Evolutionary conservation across 2,329 filamentous ascomycete genomes (phyloP), one percentile per base, ranked within the genome.

Genomic region (Daldinia sp.): DNA sequence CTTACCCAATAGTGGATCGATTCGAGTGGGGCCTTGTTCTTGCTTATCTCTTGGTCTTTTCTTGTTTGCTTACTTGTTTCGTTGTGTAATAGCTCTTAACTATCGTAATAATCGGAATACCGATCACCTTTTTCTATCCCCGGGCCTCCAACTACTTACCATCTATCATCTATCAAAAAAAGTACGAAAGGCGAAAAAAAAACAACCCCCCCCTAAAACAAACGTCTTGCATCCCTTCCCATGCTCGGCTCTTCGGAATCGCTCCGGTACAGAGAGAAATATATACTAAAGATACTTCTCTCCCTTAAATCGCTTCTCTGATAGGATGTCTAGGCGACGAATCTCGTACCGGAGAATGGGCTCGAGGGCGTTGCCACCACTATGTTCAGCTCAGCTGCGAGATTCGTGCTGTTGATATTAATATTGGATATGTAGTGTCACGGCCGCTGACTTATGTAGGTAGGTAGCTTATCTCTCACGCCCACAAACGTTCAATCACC

Each of bases 61-160:
- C n/a, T 13, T 45, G 39, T 45, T 51, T 60, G 61, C 64, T 67
- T 67, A 67, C 64, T 64, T 52, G 52, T 64, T 64, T 67, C 35
- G 50, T 58, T 57, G 43, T 67, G 58, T 67, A 67, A 67, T 56
- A 50, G 2, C 10, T 19, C 39, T 35, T 41, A 41, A 19, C 45
- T 4, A 63, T 48, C 54, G 41, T 43, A 17, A n/a, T n/a, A n/a
- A 34, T 34, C 30, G 13, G 5, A 34, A 35, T 45, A 45, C 15
- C 21, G 13, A 45, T 45, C 39, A 45, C 15, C 21, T 45, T 27
- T 27, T 13, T 45, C n/a, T n/a, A n/a, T n/a, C n/a, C n/a, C n/a
- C n/a, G 39, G 39, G 39, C 39, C 7, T 45, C 7, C 19, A 27
- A 45, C 21, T 45, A n/a, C 21, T 45, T 45, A n/a, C n/a, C n/a